A percentile compares a stretch with the other conserved stretches of the same genome.
Evolutionary conservation across 306 rosid species (phyloP).

Genomic region (Quercus alba): DNA sequence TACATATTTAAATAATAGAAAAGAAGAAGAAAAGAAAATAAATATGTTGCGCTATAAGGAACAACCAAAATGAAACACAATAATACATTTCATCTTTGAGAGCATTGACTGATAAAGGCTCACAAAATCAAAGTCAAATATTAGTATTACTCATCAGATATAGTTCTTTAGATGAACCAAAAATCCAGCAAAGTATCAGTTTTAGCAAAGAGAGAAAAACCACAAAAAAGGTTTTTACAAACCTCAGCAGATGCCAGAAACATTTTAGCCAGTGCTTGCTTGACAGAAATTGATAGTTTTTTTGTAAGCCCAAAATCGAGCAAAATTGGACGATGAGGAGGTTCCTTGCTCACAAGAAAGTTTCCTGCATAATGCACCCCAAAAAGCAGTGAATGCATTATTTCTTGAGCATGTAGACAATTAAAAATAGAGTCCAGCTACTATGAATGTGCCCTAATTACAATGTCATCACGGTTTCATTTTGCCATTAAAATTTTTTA

Average conservation of each 20-base stretch:
- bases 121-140: neutral
- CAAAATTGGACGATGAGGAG: constrained; percentile 85
- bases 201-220: neutral
- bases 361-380: constrained; percentile 54
- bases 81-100: neutral
- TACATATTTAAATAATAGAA: neutral
- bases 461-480: neutral
- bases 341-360: constrained; percentile 97
- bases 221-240: constrained; percentile 18
- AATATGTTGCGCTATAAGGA: neutral
- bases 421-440: neutral
- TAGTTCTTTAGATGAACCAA: neutral
- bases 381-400: constrained; percentile 14
- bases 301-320: constrained; percentile 98
- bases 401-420: constrained; percentile 13
- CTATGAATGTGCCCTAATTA: neutral
- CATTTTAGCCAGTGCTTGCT: constrained; percentile 96
- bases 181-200: neutral
- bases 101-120: neutral
- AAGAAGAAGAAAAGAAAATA: neutral
- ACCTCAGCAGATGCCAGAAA: constrained; percentile 98
- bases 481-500: neutral
- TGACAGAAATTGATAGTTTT: constrained; percentile 61
- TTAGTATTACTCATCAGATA: neutral
- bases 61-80: neutral